Conservation (phyloP, 257 asterid genomes). For the Plantago major region DNA sequence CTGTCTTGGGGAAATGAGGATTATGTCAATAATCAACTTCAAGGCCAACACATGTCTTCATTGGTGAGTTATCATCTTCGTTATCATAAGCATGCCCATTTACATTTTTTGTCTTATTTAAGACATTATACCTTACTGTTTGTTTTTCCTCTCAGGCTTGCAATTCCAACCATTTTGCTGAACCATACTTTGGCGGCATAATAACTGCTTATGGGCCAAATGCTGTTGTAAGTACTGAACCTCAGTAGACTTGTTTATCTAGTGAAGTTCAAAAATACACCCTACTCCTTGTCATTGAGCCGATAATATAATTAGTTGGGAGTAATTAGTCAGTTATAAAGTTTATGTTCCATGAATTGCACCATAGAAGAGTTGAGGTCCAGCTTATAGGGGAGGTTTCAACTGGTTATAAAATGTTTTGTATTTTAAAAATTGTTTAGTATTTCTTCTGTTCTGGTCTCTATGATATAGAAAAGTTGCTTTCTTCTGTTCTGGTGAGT, state of each 20-base stretch:
- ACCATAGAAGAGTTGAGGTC: too few relatives aligned
- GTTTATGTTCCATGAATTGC: too few relatives aligned
- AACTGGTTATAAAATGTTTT: too few relatives aligned
- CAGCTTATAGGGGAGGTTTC: too few relatives aligned
- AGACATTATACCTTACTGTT: background rate
- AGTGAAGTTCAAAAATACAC: background rate
- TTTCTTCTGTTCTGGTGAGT: too few relatives aligned
- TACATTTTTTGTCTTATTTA: too few relatives aligned
- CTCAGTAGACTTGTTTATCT: background rate
- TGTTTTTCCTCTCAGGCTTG: slow-evolving; percentile 40
- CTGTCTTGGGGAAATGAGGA: slow-evolving; percentile 32
- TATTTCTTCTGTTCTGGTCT: too few relatives aligned
- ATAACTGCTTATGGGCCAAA: slow-evolving; percentile 49
- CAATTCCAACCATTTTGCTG: slow-evolving; percentile 41
- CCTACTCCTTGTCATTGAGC: background rate
- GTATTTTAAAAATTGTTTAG: too few relatives aligned
- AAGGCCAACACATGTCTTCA: slow-evolving; percentile 35
- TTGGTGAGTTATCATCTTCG: slow-evolving; percentile 38
- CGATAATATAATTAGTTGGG: background rate
- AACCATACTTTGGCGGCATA: slow-evolving; percentile 43
- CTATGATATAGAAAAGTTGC: too few relatives aligned
- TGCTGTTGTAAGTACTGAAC: slow-evolving; percentile 37
- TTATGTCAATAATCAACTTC: slow-evolving; percentile 35
- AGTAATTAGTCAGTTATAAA: too few relatives aligned
- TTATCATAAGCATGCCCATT: slow-evolving; percentile 2